phyloP scores from a whole-genome alignment of 2,329 filamentous ascomycete species.

The Colletotrichum incanum region DNA sequence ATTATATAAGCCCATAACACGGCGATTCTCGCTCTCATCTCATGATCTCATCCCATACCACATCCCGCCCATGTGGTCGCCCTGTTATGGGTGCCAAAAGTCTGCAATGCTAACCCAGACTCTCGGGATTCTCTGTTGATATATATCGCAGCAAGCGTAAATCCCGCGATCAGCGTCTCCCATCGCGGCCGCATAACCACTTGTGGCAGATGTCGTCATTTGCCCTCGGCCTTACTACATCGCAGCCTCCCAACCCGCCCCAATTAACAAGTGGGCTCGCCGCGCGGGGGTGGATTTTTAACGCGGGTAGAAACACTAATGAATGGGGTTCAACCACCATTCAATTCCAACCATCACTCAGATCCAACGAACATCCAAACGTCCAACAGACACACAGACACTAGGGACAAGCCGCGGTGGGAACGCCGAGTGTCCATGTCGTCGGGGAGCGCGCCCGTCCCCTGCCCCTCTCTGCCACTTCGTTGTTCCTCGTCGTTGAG shows the following conservation, averaged over 20 bases:
- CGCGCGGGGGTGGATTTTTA: constrained; percentile 21
- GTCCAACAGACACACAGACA: background rate
- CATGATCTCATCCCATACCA: background rate
- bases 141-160: background rate
- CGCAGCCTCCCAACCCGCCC: constrained; percentile 1
- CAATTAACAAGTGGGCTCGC: constrained; percentile 17
- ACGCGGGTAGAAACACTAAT: background rate
- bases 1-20: background rate
- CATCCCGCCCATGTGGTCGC: background rate
- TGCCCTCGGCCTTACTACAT: constrained; percentile 40
- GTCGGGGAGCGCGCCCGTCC: constrained; percentile 3
- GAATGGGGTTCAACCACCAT: background rate
- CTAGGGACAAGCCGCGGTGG: constrained; percentile 26
- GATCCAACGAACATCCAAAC: background rate
- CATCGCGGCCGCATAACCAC: background rate
- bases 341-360: background rate
- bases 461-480: background rate
- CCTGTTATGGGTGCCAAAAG: background rate
- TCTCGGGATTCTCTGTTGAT: background rate
- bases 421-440: background rate
- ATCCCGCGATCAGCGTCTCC: too few species aligned
- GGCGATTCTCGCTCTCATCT: background rate
- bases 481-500: background rate
- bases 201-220: constrained; percentile 36
- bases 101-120: background rate